Percentiles rank a stretch among this genome's conserved stretches.
Evolutionary conservation across 345 rosid species (phyloP).

Genomic region (Reutealis trisperma): DNA sequence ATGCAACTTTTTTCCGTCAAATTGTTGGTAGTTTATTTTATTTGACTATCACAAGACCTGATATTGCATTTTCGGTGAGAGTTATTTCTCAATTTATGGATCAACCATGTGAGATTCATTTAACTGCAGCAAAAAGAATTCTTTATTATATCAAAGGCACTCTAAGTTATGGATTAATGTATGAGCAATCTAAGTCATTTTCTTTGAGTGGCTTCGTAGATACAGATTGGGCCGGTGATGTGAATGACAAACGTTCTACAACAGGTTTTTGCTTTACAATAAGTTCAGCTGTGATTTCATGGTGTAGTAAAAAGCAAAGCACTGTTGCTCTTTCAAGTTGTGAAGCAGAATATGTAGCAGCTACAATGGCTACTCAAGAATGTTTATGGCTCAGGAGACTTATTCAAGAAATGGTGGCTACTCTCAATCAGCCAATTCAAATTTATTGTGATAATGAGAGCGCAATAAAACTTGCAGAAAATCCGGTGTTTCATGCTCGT

Average conservation of each 20-base stretch:
- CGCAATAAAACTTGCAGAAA: neutral
- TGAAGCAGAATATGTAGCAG: slow-evolving; percentile 9
- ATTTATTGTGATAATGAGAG: slow-evolving; percentile 12
- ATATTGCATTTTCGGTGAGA: slow-evolving; percentile 1
- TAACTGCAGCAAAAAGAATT: neutral
- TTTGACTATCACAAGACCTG: neutral
- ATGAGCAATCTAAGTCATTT: neutral
- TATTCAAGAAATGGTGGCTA: neutral
- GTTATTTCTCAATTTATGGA: slow-evolving; percentile 14
- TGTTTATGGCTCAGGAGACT: slow-evolving; percentile 10
- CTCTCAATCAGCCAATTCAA: neutral
- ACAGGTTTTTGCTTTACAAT: neutral
- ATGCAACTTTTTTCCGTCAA: neutral
- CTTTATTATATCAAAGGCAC: slow-evolving; percentile 12
- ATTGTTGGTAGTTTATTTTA: no score
- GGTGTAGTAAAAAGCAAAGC: slow-evolving; percentile 7
- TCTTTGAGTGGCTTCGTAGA: slow-evolving; percentile 3
- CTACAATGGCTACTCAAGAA: slow-evolving; percentile 13
- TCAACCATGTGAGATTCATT: neutral
- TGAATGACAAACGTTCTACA: no score
- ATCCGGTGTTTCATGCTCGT: no score
- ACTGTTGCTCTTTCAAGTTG: neutral
- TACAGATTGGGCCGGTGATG: neutral
- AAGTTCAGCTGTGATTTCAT: neutral
- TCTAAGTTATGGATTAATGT: neutral